Conservation (phyloP, 768 basidiomycete species). For the Termitomyces sp. region DNA sequence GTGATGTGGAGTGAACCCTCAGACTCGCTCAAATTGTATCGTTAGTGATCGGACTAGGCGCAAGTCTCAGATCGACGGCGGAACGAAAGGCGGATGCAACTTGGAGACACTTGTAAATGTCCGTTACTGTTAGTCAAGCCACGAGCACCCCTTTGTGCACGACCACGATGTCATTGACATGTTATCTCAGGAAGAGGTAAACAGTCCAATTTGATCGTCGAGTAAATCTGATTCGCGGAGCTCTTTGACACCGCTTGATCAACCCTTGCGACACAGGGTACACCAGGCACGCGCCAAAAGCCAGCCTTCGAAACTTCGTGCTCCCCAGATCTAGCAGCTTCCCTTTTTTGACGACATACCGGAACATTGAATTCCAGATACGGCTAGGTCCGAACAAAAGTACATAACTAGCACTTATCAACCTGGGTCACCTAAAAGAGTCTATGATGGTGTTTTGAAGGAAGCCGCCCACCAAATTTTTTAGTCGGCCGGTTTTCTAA, state of each 20-base stretch:
- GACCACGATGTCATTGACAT: conserved; percentile 34
- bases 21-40: conserved; percentile 17
- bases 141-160: conserved; percentile 32
- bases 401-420: conserved; percentile 29
- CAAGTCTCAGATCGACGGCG: conserved; percentile 40
- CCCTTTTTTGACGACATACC: conserved; percentile 33
- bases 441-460: conserved; percentile 30
- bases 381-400: conserved; percentile 41
- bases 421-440: conserved; percentile 25
- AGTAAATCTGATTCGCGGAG: conserved; percentile 38
- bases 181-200: conserved; percentile 39
- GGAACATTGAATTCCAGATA: conserved; percentile 45
- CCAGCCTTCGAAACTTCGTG: conserved; percentile 40
- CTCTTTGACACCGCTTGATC: conserved; percentile 37
- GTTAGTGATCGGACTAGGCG: conserved; percentile 35
- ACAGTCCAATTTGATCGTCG: conserved; percentile 36
- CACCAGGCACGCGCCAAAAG: conserved; percentile 38
- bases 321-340: conserved; percentile 31
- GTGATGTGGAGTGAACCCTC: conserved; percentile 15
- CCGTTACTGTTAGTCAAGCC: conserved; percentile 22
- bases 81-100: conserved; percentile 39
- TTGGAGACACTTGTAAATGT: conserved; percentile 27
- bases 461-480: conserved; percentile 17
- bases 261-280: conserved; percentile 36
- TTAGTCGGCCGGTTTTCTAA: conserved; percentile 19